Evolutionary conservation across 176 grass and related monocot species (phyloP).

Genomic region (Alloteropsis semialata): DNA sequence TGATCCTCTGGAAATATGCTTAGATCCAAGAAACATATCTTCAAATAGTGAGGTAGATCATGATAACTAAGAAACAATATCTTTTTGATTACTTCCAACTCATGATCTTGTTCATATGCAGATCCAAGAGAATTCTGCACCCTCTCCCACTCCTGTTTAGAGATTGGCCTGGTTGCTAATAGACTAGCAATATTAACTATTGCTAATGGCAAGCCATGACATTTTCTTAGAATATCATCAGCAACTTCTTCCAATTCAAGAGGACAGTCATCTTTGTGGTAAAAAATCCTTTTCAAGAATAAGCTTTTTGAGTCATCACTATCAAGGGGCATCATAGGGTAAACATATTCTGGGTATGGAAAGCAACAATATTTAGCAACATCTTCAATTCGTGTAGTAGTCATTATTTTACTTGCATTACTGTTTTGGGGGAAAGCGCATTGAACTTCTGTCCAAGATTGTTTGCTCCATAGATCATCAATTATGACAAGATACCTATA

Average conservation of each 20-base stretch:
- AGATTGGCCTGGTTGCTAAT: neutral
- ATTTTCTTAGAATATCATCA: slow-evolving; percentile 26
- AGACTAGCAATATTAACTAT: slow-evolving; percentile 36
- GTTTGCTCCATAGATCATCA: slow-evolving; percentile 42
- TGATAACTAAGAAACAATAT: slow-evolving; percentile 29
- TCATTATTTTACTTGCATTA: slow-evolving; percentile 21
- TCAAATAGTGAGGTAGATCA: slow-evolving; percentile 29
- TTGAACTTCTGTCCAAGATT: slow-evolving; percentile 19
- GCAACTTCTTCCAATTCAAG: slow-evolving; percentile 11
- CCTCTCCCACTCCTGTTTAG: slow-evolving; percentile 10
- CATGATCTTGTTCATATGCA: neutral
- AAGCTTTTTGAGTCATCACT: slow-evolving; percentile 2
- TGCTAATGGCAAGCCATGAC: slow-evolving; percentile 30
- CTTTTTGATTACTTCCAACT: slow-evolving; percentile 21
- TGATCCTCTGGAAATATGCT: slow-evolving; percentile 29
- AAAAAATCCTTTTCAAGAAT: slow-evolving; percentile 36
- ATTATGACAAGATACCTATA: slow-evolving; percentile 35
- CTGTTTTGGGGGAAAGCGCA: slow-evolving; percentile 26
- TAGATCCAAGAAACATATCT: slow-evolving; percentile 33
- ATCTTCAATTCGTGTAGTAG: slow-evolving; percentile 31
- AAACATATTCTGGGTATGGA: neutral
- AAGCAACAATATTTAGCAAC: slow-evolving; percentile 30
- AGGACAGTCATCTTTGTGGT: neutral
- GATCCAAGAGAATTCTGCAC: neutral
- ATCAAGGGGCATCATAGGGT: slow-evolving; percentile 9